These are phyloP conservation scores for Mycena albidolilacea DNA, from an alignment of 768 basidiomycete species.

Conservation along the genomic window DNA sequence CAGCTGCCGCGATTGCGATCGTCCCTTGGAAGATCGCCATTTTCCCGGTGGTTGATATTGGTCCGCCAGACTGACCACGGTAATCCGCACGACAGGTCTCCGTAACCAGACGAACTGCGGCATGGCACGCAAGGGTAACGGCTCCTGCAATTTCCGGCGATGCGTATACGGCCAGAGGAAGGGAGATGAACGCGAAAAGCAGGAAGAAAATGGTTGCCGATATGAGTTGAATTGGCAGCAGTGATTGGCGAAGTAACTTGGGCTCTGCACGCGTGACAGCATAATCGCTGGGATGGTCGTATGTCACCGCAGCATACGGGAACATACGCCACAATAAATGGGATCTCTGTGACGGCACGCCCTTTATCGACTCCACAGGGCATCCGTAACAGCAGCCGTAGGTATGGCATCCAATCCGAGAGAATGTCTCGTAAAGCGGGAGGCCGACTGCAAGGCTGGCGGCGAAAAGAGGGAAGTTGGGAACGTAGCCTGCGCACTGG, in stretches of 20 bases:
- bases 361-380: constrained; percentile 28
- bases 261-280: constrained; percentile 40
- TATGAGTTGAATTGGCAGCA: constrained; percentile 41
- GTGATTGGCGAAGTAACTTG: constrained; percentile 31
- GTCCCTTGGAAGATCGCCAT: constrained; percentile 29
- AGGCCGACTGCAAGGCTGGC: constrained; percentile 40
- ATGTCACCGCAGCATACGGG: constrained; percentile 33
- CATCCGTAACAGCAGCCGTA: constrained; percentile 43
- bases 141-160: constrained; percentile 30
- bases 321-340: constrained; percentile 25
- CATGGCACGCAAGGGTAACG: constrained; percentile 33
- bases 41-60: constrained; percentile 27
- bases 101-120: constrained; percentile 34
- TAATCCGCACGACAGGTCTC: constrained; percentile 41
- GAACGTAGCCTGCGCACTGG: constrained; percentile 19
- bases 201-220: constrained; percentile 40
- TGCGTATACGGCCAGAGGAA: constrained; percentile 11
- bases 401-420: constrained; percentile 40
- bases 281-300: constrained; percentile 34
- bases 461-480: constrained; percentile 27
- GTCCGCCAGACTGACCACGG: constrained; percentile 24
- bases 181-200: constrained; percentile 26
- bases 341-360: constrained; percentile 1
- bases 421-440: constrained; percentile 41
- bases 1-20: constrained; percentile 13